Percentiles rank a stretch among this genome's conserved stretches.
Conservation (phyloP, 768 basidiomycete species). For the Sutorius australiensis region DNA sequence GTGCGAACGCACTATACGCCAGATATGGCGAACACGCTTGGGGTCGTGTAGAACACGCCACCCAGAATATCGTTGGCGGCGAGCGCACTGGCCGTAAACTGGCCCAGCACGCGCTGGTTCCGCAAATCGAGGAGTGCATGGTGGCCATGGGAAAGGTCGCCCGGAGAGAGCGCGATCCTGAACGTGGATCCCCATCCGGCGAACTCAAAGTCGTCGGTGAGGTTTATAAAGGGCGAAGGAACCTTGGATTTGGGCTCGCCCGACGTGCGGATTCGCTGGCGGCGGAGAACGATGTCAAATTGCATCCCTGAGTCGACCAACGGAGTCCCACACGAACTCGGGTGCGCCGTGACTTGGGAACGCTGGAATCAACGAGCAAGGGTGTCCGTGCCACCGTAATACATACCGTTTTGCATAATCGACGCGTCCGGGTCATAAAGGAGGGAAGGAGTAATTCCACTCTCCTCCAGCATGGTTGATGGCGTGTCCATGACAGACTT, state of each 20-base stretch:
- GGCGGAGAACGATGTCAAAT: slow-evolving; percentile 55
- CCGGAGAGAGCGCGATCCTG: slow-evolving; percentile 41
- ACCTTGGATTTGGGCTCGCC: slow-evolving; percentile 40
- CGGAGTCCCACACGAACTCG: neutral
- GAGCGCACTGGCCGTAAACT: slow-evolving; percentile 61
- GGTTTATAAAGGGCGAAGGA: slow-evolving; percentile 60
- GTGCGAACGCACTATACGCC: slow-evolving; percentile 57
- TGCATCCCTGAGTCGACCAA: slow-evolving; percentile 40
- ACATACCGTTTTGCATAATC: slow-evolving; percentile 4
- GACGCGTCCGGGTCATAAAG: neutral
- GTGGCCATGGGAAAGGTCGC: slow-evolving; percentile 39
- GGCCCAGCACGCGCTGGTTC: slow-evolving; percentile 48
- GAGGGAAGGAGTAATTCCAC: neutral
- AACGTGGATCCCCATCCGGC: slow-evolving; percentile 64
- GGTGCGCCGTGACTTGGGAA: neutral
- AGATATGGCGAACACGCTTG: slow-evolving; percentile 56
- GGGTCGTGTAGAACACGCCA: slow-evolving; percentile 66
- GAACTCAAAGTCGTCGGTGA: slow-evolving; percentile 65
- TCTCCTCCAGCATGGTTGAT: neutral
- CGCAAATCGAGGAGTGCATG: slow-evolving; percentile 28
- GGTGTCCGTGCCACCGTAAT: neutral
- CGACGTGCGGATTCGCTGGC: slow-evolving; percentile 49
- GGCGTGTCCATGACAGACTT: slow-evolving; percentile 8
- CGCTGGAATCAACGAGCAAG: neutral
- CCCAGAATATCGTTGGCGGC: slow-evolving; percentile 67